Percentiles rank a stretch among this genome's conserved stretches.
phyloP scores from a whole-genome alignment of 768 basidiomycete genomes.

The Phanerodontia chrysosporium region DNA sequence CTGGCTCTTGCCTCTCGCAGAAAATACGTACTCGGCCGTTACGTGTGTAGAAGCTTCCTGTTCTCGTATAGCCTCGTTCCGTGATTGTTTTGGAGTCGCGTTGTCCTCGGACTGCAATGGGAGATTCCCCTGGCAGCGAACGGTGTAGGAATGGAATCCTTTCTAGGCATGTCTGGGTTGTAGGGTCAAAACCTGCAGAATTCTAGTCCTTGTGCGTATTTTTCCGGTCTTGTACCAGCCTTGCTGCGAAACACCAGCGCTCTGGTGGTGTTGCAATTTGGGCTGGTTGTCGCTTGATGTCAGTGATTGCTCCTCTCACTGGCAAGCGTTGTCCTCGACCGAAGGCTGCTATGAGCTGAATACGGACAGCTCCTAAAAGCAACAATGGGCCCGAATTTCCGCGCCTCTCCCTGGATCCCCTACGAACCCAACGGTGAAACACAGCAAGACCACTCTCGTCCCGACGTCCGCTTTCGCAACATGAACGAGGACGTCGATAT shows the following conservation, averaged over 20 bases:
- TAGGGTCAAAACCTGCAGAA: neutral
- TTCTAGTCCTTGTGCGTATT: neutral
- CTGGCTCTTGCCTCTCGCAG: neutral
- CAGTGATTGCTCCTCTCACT: slow-evolving; percentile 1
- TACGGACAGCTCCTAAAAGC: slow-evolving; percentile 8
- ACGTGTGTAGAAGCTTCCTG: neutral
- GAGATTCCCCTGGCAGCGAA: neutral
- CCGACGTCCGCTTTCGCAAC: slow-evolving; percentile 13
- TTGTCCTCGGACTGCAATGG: neutral
- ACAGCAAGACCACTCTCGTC: slow-evolving; percentile 11
- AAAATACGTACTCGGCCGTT: neutral
- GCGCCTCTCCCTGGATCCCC: slow-evolving; percentile 59
- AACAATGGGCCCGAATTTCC: slow-evolving; percentile 49
- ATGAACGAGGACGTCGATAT: slow-evolving; percentile 51
- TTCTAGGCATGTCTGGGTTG: neutral
- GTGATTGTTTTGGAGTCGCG: neutral
- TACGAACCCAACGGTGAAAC: slow-evolving; percentile 38
- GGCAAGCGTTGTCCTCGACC: neutral
- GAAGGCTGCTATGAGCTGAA: slow-evolving; percentile 4
- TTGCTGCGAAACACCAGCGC: neutral
- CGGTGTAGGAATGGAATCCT: neutral
- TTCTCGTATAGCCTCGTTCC: neutral
- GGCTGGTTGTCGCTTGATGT: slow-evolving; percentile 1
- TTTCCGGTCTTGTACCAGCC: neutral
- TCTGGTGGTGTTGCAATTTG: neutral